Evolutionary conservation across 176 grass and related monocot species (phyloP).

Genomic region (Avena insularis): DNA sequence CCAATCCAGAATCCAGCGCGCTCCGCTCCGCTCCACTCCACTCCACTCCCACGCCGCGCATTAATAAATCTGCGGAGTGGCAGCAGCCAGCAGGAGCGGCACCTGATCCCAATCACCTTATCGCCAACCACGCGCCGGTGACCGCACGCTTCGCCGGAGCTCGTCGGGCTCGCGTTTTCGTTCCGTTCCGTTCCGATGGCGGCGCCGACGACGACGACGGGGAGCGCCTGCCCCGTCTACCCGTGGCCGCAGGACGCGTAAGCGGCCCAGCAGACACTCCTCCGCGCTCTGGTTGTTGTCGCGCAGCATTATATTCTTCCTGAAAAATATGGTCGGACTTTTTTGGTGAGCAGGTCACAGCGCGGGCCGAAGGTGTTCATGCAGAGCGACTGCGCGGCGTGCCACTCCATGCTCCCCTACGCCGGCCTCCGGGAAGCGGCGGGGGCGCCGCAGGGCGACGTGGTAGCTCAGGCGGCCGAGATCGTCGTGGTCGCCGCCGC

Average conservation of each 20-base stretch:
- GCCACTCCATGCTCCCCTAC: slow-evolving; percentile 68
- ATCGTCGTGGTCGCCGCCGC: slow-evolving; percentile 38
- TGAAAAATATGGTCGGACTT: neutral
- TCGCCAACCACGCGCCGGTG: no score
- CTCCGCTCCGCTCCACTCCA: no score
- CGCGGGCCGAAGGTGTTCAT: slow-evolving; percentile 62
- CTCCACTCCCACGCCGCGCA: no score
- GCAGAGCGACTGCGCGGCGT: slow-evolving; percentile 65
- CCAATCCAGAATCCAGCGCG: no score
- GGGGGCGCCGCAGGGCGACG: neutral
- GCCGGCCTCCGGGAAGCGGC: neutral
- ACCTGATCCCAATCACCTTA: no score
- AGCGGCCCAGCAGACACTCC: neutral
- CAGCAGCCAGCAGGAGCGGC: no score
- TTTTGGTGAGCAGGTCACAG: slow-evolving; percentile 14
- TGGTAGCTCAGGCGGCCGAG: slow-evolving; percentile 36
- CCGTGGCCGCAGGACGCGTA: slow-evolving; percentile 63
- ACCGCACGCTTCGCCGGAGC: no score
- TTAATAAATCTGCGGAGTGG: no score
- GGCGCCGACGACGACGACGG: slow-evolving; percentile 7
- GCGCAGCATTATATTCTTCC: neutral
- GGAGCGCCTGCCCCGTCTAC: slow-evolving; percentile 42
- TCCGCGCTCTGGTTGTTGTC: neutral
- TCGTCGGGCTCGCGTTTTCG: no score
- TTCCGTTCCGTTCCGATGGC: neutral